A percentile compares a stretch with the other conserved stretches of the same genome.
Evolutionary conservation across 2,329 filamentous ascomycete genomes (phyloP).

Genomic region (Incumbomyces delicatus): DNA sequence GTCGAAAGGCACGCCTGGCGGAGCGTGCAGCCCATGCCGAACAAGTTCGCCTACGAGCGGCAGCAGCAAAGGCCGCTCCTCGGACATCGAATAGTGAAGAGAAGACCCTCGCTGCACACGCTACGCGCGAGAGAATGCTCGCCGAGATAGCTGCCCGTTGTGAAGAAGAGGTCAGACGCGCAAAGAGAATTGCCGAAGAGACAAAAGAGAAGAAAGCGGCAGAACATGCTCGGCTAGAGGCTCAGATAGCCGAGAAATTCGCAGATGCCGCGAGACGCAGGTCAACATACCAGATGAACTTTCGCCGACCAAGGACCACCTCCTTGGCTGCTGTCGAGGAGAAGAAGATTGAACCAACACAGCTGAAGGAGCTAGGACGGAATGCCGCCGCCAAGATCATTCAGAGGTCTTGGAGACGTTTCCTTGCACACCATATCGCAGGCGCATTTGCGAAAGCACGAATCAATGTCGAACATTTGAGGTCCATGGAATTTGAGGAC

Average conservation of each 20-base stretch:
- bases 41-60: slow-evolving; percentile 54
- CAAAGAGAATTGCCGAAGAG: slow-evolving; percentile 58
- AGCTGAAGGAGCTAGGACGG: slow-evolving; percentile 34
- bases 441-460: slow-evolving; percentile 32
- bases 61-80: slow-evolving; percentile 50
- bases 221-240: slow-evolving; percentile 47
- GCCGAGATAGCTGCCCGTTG: slow-evolving; percentile 57
- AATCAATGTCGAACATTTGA: slow-evolving; percentile 5
- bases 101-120: slow-evolving; percentile 51
- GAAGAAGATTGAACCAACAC: slow-evolving; percentile 29
- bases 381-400: slow-evolving; percentile 48
- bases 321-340: slow-evolving; percentile 39
- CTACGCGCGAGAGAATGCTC: slow-evolving; percentile 53
- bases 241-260: slow-evolving; percentile 56
- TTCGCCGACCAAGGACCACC: slow-evolving; percentile 42
- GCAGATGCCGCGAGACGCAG: slow-evolving; percentile 54
- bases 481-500: slow-evolving; percentile 48
- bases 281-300: slow-evolving; percentile 36
- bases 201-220: slow-evolving; percentile 55
- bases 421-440: slow-evolving; percentile 40
- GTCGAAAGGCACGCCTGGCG: slow-evolving; percentile 52
- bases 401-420: slow-evolving; percentile 48
- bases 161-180: slow-evolving; percentile 55
- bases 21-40: slow-evolving; percentile 57
- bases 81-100: slow-evolving; percentile 51